Conservation (phyloP, 2,329 filamentous ascomycete species). For the Phoma sp. region DNA sequence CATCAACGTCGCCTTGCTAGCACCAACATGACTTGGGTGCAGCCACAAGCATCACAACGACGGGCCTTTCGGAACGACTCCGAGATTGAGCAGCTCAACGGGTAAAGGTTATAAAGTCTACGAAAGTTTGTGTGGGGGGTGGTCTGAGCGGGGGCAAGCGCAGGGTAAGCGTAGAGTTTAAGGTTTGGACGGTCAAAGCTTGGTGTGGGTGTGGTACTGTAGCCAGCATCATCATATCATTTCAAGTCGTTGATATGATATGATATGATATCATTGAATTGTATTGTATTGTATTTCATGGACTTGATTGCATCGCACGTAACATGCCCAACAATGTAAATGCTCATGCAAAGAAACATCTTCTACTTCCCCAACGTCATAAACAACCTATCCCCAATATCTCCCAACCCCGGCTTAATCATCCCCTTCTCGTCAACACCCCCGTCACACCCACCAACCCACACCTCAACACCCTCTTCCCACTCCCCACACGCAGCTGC, state of each 20-base stretch:
- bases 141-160: background rate
- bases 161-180: too few species aligned
- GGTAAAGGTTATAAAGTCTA: too few species aligned
- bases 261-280: background rate
- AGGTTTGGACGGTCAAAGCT: background rate
- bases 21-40: too few species aligned
- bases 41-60: too few species aligned
- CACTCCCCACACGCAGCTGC: constrained; percentile 76
- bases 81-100: background rate
- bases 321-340: too few species aligned
- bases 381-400: constrained; percentile 90
- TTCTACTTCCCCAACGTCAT: constrained; percentile 81
- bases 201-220: too few species aligned
- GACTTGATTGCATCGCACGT: too few species aligned
- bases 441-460: constrained; percentile 80
- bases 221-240: too few species aligned
- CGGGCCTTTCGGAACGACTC: background rate
- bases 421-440: constrained; percentile 81
- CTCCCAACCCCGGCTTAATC: constrained; percentile 88
- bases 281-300: too few species aligned
- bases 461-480: constrained; percentile 79
- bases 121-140: background rate
- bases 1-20: too few species aligned
- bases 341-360: too few species aligned
- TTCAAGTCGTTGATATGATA: too few species aligned